phyloP scores from a whole-genome alignment of 192 early-diverging fungal genomes.

The Rhizophagus prolifer region DNA sequence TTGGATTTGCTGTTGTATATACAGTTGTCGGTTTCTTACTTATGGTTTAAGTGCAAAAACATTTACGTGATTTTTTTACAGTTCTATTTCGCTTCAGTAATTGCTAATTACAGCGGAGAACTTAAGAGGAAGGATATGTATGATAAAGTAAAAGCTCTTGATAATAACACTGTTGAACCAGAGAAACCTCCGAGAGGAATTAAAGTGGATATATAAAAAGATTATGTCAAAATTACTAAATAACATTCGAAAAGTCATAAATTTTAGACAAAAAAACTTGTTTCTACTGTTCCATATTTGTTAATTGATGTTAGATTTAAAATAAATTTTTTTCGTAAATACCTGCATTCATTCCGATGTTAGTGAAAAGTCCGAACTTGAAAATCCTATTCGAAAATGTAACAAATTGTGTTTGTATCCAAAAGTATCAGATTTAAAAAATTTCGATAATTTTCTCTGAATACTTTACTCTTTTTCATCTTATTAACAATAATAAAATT shows the following conservation, averaged over 20 bases:
- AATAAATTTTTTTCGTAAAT: too few species aligned
- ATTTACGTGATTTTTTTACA: neutral
- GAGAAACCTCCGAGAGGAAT: neutral
- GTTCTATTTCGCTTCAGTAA: constrained; percentile 3
- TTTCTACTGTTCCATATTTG: too few species aligned
- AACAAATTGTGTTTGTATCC: neutral
- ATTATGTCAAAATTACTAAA: neutral
- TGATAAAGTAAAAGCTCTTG: neutral
- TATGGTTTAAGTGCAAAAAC: neutral
- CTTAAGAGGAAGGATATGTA: neutral
- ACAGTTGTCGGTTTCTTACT: neutral
- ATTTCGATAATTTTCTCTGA: neutral
- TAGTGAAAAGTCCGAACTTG: too few species aligned
- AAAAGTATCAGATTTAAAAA: neutral
- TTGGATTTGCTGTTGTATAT: neutral
- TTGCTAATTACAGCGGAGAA: neutral
- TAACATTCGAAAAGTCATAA: too few species aligned
- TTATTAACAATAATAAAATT: neutral
- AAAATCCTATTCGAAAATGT: too few species aligned
- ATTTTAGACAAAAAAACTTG: too few species aligned
- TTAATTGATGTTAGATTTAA: too few species aligned
- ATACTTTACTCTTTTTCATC: neutral
- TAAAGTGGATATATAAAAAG: neutral
- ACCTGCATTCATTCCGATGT: too few species aligned
- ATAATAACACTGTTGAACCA: neutral